Evolutionary conservation across 2,329 filamentous ascomycete genomes (phyloP).

Genomic region (Colletotrichum trifolii): DNA sequence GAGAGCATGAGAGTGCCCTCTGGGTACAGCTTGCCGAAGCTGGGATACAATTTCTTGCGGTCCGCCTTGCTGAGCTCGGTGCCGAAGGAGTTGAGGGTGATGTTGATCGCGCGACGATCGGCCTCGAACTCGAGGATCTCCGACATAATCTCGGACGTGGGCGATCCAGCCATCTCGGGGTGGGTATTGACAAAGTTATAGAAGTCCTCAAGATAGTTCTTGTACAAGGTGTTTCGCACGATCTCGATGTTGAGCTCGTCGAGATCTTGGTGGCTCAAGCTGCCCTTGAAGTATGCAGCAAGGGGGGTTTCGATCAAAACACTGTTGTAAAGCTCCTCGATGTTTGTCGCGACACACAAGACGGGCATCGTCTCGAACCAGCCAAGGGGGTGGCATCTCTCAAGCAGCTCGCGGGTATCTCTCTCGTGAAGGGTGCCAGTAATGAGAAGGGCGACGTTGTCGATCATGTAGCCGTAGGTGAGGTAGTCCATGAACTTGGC

Average conservation of each 20-base stretch:
- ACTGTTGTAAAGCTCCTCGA: conserved; percentile 98
- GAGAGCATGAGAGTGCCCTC: conserved; percentile 96
- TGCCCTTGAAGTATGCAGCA: conserved; percentile 97
- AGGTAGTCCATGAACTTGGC: conserved; percentile 98
- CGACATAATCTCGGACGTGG: conserved; percentile 93
- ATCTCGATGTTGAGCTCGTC: conserved; percentile 99
- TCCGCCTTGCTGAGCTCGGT: conserved; percentile 95
- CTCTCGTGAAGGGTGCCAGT: conserved; percentile 97
- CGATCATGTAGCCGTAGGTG: conserved; percentile 99
- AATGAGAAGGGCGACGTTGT: conserved; percentile 97
- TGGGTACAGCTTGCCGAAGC: conserved; percentile 89
- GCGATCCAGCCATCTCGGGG: conserved; percentile 85
- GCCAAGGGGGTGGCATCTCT: conserved; percentile 94
- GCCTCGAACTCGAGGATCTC: conserved; percentile 98
- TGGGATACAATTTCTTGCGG: conserved; percentile 95
- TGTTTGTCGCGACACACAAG: conserved; percentile 96
- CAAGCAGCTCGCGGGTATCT: conserved; percentile 93
- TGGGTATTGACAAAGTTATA: conserved; percentile 93
- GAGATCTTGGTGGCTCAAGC: conserved; percentile 92
- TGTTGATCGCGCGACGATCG: conserved; percentile 96
- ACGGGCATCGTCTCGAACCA: conserved; percentile 99
- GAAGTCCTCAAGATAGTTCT: conserved; percentile 99
- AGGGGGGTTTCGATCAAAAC: conserved; percentile 97
- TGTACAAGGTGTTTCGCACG: conserved; percentile 97
- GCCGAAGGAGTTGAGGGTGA: conserved; percentile 98